Percentiles rank a stretch among this genome's conserved stretches.
phyloP scores from a whole-genome alignment of 2,329 filamentous ascomycete species.

The Aureobasidium subglaciale region DNA sequence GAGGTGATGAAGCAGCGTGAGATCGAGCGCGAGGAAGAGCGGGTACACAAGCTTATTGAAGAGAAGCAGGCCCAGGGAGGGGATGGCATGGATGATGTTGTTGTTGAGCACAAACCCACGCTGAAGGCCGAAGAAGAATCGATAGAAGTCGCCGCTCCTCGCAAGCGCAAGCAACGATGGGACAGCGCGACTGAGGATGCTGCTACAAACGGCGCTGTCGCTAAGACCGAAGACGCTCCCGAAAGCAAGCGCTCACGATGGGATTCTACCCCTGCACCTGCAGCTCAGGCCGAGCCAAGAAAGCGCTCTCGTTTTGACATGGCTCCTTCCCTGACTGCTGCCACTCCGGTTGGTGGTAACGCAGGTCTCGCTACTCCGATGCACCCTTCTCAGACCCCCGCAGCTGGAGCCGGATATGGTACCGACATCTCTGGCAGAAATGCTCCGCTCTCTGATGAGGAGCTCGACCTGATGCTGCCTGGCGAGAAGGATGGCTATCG shows the following conservation, averaged over 20 bases:
- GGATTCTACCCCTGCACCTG: conserved; percentile 70
- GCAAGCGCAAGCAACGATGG: conserved; percentile 93
- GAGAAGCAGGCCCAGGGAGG: conserved; percentile 72
- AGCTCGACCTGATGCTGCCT: conserved; percentile 85
- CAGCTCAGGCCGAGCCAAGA: conserved; percentile 48
- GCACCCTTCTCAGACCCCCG: conserved; percentile 55
- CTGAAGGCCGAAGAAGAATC: conserved; percentile 66
- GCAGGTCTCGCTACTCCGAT: conserved; percentile 67
- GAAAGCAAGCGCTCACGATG: conserved; percentile 68
- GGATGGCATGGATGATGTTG: conserved; percentile 54
- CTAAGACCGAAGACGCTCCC: conserved; percentile 29
- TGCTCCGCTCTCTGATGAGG: conserved; percentile 81
- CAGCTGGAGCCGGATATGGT: conserved; percentile 55
- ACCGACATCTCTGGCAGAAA: conserved; percentile 75
- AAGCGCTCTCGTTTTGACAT: conserved; percentile 88
- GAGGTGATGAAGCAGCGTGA: conserved; percentile 88
- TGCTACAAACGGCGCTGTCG: conserved; percentile 28
- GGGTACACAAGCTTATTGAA: conserved; percentile 71
- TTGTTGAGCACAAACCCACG: conserved; percentile 59
- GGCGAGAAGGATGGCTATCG: conserved; percentile 73
- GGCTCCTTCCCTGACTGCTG: conserved; percentile 59
- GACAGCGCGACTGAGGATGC: conserved; percentile 46
- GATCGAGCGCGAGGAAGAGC: conserved; percentile 85
- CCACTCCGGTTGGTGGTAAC: conserved; percentile 63
- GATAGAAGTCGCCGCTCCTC: conserved; percentile 43